Base-by-base conservation (phyloP, 768 basidiomycete genomes). In the Russula sp. region DNA sequence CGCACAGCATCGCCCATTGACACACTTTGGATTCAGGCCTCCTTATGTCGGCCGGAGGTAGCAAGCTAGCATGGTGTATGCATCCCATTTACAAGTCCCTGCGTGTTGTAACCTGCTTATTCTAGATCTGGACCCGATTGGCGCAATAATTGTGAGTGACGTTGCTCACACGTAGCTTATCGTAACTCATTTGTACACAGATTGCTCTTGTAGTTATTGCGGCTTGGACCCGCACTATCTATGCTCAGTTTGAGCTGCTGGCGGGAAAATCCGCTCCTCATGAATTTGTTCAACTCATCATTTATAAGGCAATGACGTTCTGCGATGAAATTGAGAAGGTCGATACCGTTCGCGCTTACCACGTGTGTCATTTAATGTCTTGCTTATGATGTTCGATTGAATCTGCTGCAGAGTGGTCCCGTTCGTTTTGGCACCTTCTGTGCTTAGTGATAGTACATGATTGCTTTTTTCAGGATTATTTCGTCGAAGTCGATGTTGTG, bases 401-500 rank as follows among this genome's bases (percentile, higher is more conserved):
- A 31, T 40, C 18, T 31, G 5, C 34, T 50, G 37, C 71, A 86
- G 86, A 89, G 88, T 73, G 89, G 89, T 55, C 89, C 88, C 35
- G 88, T 89, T 68, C 55, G 80, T 75, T 32, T 35, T 1, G 13
- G 20, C 20, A 10, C 32, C 6, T 48, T 48, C 31, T 35, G 32
- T 47, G 47, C 10, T 47, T 44, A 32, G 32, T 4, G 39, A 13
- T 34, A 27, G 18, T 45, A 55, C 6, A 32, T 67, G 14, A 68
- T 61, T 61, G 40, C 16, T 37, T 44, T 20, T 48, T 35, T 4
- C 69, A 89, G 87, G 83, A 92, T 63, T 96, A 94, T 71, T 91
- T 94, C 71, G 94, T 98, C 50, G 97, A 98, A 74, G 81, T 98
- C 14, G 97, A 99, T 73, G 83, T 98, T 51, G 95, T 98, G 48